Conservation (phyloP, 2,329 filamentous ascomycete genomes). For the Cladosporium halotolerans region DNA sequence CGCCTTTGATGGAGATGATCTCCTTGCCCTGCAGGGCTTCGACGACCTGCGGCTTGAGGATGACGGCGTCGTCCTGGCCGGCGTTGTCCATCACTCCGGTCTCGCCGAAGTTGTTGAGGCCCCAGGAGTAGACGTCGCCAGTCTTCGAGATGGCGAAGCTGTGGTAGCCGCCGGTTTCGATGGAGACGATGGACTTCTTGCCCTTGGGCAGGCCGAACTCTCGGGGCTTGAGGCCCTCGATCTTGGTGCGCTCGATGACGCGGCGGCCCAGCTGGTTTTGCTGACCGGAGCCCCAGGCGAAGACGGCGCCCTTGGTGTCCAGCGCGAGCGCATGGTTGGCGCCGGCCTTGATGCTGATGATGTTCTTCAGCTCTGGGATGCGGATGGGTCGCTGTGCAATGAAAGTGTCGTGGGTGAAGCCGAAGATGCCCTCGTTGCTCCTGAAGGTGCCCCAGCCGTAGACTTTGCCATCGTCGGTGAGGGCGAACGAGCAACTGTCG, state of each 20-base stretch:
- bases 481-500: constrained; percentile 68
- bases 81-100: constrained; percentile 60
- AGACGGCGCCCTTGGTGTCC: constrained; percentile 58
- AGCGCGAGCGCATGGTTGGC: constrained; percentile 67
- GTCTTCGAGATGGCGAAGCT: constrained; percentile 67
- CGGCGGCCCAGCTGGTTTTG: constrained; percentile 64
- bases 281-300: constrained; percentile 66
- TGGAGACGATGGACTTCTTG: constrained; percentile 50
- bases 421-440: constrained; percentile 60
- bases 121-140: constrained; percentile 72
- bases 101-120: constrained; percentile 80
- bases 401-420: constrained; percentile 52
- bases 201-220: constrained; percentile 49
- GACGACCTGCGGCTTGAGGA: constrained; percentile 66
- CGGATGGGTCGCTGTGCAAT: constrained; percentile 49
- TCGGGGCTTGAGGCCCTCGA: constrained; percentile 50
- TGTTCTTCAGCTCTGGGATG: constrained; percentile 59
- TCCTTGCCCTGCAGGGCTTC: constrained; percentile 56
- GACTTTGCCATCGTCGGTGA: constrained; percentile 68
- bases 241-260: constrained; percentile 54
- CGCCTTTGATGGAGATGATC: constrained; percentile 65
- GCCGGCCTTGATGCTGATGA: constrained; percentile 58
- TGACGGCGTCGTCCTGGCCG: constrained; percentile 62
- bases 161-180: constrained; percentile 71
- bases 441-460: constrained; percentile 84